Evolutionary conservation across 2,329 filamentous ascomycete species (phyloP).

Genomic region (Aspergillus bombycis): DNA sequence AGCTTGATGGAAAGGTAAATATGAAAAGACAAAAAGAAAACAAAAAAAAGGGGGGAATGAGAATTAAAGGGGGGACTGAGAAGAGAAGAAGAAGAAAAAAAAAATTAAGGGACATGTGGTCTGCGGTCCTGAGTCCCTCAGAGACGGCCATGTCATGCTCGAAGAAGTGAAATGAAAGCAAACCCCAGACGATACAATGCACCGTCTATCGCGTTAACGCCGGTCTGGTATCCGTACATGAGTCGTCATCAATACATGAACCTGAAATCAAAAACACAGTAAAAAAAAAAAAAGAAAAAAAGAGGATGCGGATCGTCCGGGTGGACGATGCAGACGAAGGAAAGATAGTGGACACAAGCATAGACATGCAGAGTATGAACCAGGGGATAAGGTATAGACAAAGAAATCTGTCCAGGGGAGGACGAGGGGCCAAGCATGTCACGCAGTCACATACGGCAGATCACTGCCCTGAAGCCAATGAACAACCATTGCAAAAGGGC

Average conservation of each 20-base stretch:
- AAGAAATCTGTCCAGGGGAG: neutral
- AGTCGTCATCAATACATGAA: slow-evolving; percentile 1
- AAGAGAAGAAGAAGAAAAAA: neutral
- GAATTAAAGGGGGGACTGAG: neutral
- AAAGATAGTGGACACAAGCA: neutral
- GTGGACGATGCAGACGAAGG: neutral
- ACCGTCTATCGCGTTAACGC: neutral
- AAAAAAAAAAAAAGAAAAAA: no score
- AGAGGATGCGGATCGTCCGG: neutral
- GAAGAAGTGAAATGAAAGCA: neutral
- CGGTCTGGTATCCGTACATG: neutral
- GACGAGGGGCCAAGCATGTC: neutral
- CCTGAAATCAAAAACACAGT: neutral
- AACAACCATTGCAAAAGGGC: neutral
- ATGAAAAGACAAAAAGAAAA: neutral
- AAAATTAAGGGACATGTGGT: neutral
- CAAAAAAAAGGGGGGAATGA: neutral
- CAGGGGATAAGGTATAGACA: neutral
- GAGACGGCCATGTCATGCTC: neutral
- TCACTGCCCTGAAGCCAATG: neutral
- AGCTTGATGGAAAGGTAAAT: neutral
- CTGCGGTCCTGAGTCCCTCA: neutral
- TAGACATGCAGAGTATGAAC: neutral
- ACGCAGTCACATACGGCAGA: neutral
- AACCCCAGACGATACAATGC: slow-evolving; percentile 6